phyloP scores from a whole-genome alignment of 352 stramenopile species.

The Globisporangium iwayamae region DNA sequence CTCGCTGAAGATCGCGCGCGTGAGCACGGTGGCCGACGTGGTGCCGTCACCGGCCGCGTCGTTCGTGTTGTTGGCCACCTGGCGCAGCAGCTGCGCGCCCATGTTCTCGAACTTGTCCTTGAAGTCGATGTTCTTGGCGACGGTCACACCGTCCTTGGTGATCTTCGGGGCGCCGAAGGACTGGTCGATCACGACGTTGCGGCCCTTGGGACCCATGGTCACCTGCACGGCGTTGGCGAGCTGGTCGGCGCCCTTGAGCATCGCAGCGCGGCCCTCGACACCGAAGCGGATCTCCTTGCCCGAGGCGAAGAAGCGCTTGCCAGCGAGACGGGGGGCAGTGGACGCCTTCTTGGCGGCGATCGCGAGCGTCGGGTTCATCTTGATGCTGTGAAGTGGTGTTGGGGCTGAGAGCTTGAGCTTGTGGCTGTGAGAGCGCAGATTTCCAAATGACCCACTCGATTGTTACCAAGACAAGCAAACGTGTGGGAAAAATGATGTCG shows the following conservation, averaged over 20 bases:
- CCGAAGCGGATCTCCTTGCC: slow-evolving; percentile 99
- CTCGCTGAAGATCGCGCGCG: slow-evolving; percentile 98
- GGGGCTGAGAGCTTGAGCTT: background rate
- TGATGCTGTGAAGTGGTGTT: slow-evolving; percentile 6
- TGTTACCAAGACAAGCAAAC: background rate
- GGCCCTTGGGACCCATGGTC: slow-evolving; percentile 99
- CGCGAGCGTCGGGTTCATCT: slow-evolving; percentile 71
- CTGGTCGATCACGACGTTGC: slow-evolving; percentile 99
- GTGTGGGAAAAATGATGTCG: too few species aligned
- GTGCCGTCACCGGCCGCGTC: slow-evolving; percentile 99
- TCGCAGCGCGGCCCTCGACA: slow-evolving; percentile 95
- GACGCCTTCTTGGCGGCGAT: slow-evolving; percentile 65
- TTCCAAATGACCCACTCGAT: slow-evolving; percentile 14
- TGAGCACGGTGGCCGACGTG: slow-evolving; percentile 98
- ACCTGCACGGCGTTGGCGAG: slow-evolving; percentile 99
- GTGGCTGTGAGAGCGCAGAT: slow-evolving; percentile 18
- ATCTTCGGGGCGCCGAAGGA: slow-evolving; percentile 81
- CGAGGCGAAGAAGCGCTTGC: slow-evolving; percentile 74
- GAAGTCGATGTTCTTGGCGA: slow-evolving; percentile 76
- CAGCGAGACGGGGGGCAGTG: slow-evolving; percentile 26
- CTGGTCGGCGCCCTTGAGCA: slow-evolving; percentile 98
- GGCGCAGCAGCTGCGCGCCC: slow-evolving; percentile 59
- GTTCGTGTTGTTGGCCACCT: slow-evolving; percentile 98
- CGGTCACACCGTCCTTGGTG: slow-evolving; percentile 78
- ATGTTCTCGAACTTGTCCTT: slow-evolving; percentile 84